Percentiles rank a stretch among this genome's conserved stretches.
Evolutionary conservation across 192 early-diverging fungal species (phyloP).

Genomic region (Coemansia furcata): DNA sequence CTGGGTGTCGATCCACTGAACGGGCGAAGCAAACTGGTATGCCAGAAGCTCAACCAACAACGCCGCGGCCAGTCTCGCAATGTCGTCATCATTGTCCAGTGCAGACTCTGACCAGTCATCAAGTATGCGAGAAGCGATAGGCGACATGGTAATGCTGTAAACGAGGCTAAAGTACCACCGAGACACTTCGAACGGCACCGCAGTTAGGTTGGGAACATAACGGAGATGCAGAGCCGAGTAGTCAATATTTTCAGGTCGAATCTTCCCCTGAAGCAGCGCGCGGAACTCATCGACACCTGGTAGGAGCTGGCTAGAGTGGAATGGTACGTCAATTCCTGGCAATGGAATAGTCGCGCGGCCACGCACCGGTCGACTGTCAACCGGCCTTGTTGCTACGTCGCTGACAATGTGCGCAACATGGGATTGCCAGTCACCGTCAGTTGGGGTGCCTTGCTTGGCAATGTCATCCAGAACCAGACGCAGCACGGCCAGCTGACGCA

Average conservation of each 20-base stretch:
- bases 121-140: constrained; percentile 65
- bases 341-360: constrained; percentile 86
- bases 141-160: constrained; percentile 65
- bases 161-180: constrained; percentile 76
- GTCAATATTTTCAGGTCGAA: constrained; percentile 70
- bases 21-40: constrained; percentile 90
- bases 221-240: constrained; percentile 63
- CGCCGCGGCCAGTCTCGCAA: constrained; percentile 69
- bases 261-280: constrained; percentile 72
- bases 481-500: constrained; percentile 71
- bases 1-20: constrained; percentile 95
- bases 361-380: constrained; percentile 65
- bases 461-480: constrained; percentile 79
- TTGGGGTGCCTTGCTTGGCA: constrained; percentile 56
- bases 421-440: constrained; percentile 80
- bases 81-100: constrained; percentile 56
- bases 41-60: constrained; percentile 86
- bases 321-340: constrained; percentile 92
- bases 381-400: constrained; percentile 58
- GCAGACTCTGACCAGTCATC: constrained; percentile 58
- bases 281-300: constrained; percentile 84
- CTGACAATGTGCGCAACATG: constrained; percentile 71
- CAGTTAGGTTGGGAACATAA: constrained; percentile 96
- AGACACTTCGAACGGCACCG: constrained; percentile 77
- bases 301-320: constrained; percentile 80